Evolutionary conservation across 345 rosid species (phyloP).

Genomic region (Rhodamnia argentea): DNA sequence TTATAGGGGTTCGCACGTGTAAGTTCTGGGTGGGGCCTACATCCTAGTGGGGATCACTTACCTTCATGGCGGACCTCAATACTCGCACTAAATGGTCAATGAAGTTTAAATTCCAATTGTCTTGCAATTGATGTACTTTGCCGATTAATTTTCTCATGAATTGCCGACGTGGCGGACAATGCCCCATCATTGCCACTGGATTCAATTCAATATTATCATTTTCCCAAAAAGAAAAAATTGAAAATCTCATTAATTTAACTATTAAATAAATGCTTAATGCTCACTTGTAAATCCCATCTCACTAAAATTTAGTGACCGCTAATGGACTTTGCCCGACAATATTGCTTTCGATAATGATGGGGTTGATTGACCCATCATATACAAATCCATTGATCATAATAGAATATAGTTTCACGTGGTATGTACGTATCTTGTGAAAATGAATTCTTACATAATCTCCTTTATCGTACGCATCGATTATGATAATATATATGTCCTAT

Average conservation of each 20-base stretch:
- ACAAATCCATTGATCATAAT: neutral
- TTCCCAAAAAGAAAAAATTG: too few species aligned
- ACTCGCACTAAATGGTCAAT: neutral
- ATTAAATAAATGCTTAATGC: neutral
- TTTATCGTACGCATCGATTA: fast-evolving
- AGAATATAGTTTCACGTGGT: neutral
- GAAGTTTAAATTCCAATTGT: neutral
- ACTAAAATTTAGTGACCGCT: neutral
- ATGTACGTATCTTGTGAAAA: neutral
- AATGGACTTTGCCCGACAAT: neutral
- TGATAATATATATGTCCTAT: fast-evolving
- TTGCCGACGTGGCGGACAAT: neutral
- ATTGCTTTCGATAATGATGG: neutral
- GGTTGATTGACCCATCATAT: neutral
- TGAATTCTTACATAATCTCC: too few species aligned
- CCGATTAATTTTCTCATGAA: neutral
- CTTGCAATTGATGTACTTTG: neutral
- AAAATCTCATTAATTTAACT: neutral
- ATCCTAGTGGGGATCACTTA: neutral
- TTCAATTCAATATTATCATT: neutral
- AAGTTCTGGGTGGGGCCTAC: neutral
- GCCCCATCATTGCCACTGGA: neutral
- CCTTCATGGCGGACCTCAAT: neutral
- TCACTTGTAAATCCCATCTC: neutral
- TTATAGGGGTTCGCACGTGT: neutral